Evolutionary conservation across 2,329 filamentous ascomycete genomes (phyloP).

Genomic region (Colletotrichum incanum): DNA sequence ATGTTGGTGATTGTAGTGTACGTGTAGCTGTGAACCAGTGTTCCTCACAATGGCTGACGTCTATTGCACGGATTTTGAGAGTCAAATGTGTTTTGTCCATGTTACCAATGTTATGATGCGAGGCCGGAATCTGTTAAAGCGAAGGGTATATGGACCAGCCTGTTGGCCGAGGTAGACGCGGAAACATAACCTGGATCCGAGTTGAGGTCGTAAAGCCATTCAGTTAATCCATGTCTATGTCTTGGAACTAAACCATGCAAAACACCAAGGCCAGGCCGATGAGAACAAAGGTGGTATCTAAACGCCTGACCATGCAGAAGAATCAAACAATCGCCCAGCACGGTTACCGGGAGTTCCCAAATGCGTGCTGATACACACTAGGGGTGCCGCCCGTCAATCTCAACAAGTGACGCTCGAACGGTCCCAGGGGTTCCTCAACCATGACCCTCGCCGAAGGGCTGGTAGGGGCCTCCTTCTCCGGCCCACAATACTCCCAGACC

Average conservation of each 20-base stretch:
- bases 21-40: too few relatives aligned
- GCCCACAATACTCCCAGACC: conserved; percentile 69
- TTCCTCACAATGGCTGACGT: too few relatives aligned
- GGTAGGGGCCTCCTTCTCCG: conserved; percentile 57
- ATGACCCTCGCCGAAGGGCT: conserved; percentile 59
- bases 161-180: background rate
- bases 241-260: conserved; percentile 7
- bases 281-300: conserved; percentile 16
- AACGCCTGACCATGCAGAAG: conserved; percentile 15
- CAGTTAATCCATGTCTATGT: background rate
- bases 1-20: too few relatives aligned
- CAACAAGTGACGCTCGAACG: conserved; percentile 66
- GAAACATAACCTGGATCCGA: background rate
- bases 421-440: conserved; percentile 69
- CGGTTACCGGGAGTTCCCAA: background rate
- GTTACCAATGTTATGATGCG: too few relatives aligned
- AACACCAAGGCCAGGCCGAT: background rate
- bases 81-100: too few relatives aligned
- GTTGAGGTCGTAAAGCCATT: background rate
- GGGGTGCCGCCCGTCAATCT: conserved; percentile 60
- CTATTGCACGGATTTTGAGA: too few relatives aligned
- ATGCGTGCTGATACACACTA: conserved; percentile 52
- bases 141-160: background rate
- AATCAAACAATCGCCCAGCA: background rate
- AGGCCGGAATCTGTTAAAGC: too few relatives aligned